phyloP scores from a whole-genome alignment of 75 land plant species.

The Picea sitchensis region DNA sequence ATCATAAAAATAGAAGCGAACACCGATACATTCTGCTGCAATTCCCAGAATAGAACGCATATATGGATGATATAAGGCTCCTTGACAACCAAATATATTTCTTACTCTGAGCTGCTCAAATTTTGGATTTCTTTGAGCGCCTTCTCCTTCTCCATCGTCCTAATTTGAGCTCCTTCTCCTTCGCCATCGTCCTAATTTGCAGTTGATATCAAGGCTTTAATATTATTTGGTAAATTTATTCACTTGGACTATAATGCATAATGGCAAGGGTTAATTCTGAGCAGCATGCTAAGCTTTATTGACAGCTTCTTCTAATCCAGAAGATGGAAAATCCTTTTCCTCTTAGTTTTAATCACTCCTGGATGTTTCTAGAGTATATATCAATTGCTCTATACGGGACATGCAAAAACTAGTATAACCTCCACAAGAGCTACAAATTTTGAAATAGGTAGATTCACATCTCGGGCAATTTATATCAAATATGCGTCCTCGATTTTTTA shows the following conservation, averaged over 20 bases:
- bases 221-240: conserved; percentile 36
- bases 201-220: conserved; percentile 42
- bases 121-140: no score
- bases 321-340: conserved; percentile 64
- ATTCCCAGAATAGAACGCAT: no score
- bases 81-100: no score
- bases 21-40: no score
- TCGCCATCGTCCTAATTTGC: no score
- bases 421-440: conserved; percentile 62
- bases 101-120: no score
- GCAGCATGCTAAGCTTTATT: conserved; percentile 68
- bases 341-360: conserved; percentile 60
- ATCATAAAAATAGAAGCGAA: no score
- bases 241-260: conserved; percentile 73
- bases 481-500: conserved; percentile 69
- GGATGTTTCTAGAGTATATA: conserved; percentile 82
- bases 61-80: no score
- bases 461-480: conserved; percentile 60
- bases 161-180: no score
- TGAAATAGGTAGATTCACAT: conserved; percentile 47
- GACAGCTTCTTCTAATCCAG: conserved; percentile 88
- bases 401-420: conserved; percentile 55
- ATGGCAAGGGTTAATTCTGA: conserved; percentile 77
- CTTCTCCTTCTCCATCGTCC: no score
- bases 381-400: conserved; percentile 62